Base-by-base conservation (phyloP, 805 yeast genomes). In the Komagataella populi region DNA sequence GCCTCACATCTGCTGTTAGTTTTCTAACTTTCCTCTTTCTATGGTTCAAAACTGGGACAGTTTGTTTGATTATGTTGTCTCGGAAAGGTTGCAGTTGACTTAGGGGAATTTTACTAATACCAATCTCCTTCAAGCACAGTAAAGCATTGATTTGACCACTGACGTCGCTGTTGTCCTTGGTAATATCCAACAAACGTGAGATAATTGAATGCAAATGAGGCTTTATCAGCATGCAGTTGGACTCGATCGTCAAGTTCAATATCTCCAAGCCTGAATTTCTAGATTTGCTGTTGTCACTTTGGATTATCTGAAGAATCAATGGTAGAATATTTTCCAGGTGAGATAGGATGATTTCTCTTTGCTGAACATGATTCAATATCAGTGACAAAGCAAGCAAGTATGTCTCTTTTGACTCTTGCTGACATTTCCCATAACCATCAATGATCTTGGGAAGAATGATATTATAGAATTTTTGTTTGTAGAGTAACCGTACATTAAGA, bases 381-480 rank as follows among this genome's bases (percentile, higher is more conserved):
- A 79, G 66, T 2, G 96, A 79, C 49, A 91, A 68, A 0, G 93
- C 79, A 7, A 80, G 72, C 54, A 90, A 66, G 56, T 79, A 80
- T 48, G 77, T 74, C 48, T 79, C 48, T 1, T 56, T 58, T 4
- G 53, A 20, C 8, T 58, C 55, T 6, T 57, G 49, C 5, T 30
- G 14, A 30, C 39, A 30, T 23, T 58, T 56, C 30, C 67, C 64
- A 61, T 76, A 81, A 3, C 72, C 73, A 0, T 65, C 61, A 6
- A 84, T 77, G 36, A 88, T 62, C 30, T 62, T 64, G 0, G 85
- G 84, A 5, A 87, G 71, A 1, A 80, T 68, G 6, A 71, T 66
- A 53, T 79, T 78, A 61, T 88, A 87, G 23, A 87, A 72, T 55
- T 81, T 81, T 60, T 93, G 99, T 61, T 88, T 88, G 72, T 84